phyloP scores from a whole-genome alignment of 2,329 filamentous ascomycete species.

The Lasiodiplodia hormozganensis region DNA sequence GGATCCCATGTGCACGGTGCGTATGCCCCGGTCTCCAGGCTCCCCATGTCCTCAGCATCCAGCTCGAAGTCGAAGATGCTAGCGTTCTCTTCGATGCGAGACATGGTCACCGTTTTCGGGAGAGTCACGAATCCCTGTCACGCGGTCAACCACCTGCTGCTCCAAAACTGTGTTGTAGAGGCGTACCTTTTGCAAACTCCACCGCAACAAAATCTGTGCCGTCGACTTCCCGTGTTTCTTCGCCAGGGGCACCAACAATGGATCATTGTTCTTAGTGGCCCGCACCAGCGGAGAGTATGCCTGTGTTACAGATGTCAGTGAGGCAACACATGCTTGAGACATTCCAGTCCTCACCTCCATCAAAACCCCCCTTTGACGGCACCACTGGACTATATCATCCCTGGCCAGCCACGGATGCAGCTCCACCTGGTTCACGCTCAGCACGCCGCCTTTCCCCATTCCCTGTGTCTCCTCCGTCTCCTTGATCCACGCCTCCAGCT shows the following conservation, averaged over 20 bases:
- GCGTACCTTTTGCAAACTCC: constrained; percentile 61
- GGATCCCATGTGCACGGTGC: constrained; percentile 67
- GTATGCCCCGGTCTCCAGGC: constrained; percentile 61
- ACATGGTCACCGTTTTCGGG: constrained; percentile 67
- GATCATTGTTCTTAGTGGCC: constrained; percentile 59
- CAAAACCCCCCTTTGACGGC: constrained; percentile 59
- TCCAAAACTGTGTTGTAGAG: background rate
- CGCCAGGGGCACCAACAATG: constrained; percentile 57
- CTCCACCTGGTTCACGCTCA: constrained; percentile 83
- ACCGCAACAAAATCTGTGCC: constrained; percentile 65
- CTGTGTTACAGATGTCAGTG: constrained; percentile 28
- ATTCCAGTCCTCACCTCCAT: constrained; percentile 43
- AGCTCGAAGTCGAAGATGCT: constrained; percentile 67
- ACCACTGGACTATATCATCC: constrained; percentile 82
- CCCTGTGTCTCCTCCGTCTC: constrained; percentile 68
- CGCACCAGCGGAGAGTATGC: constrained; percentile 57
- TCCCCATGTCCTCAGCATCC: constrained; percentile 64
- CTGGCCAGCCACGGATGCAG: constrained; percentile 87
- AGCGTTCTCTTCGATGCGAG: constrained; percentile 67
- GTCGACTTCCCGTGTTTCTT: constrained; percentile 65
- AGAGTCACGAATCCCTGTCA: constrained; percentile 65
- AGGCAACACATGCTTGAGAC: background rate
- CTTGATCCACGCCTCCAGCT: constrained; percentile 61
- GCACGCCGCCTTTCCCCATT: constrained; percentile 65
- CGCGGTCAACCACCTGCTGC: background rate